Evolutionary conservation across 305 asterid genomes (phyloP), one percentile per base, ranked within the genome.

Genomic region (Solanum aculeatissimum): DNA sequence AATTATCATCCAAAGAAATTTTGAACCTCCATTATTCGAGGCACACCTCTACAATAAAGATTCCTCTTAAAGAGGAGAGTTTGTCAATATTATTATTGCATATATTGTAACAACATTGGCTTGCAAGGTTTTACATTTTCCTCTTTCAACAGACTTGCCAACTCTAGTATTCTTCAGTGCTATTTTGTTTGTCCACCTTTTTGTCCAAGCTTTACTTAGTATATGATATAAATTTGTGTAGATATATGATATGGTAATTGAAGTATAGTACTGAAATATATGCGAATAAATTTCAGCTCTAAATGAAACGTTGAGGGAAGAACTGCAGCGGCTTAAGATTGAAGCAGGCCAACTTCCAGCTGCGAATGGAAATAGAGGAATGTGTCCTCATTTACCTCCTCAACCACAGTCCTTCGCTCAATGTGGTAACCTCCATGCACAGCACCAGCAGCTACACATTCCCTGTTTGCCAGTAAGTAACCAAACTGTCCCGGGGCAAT

Each of bases 281-380:
- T 9, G 21, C 5, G 13, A 54, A 47, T 57, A 4, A 69, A 27
- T 81, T 47, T 42, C 87, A 96, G 99, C 97, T 81, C 85, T 96
- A 89, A 96, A 94, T 66, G 97, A 96, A 32, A 91, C 98, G 6
- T 74, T 96, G 90, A 92, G 92, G 89, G 92, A 92, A 72, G 99
- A 96, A 87, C 89, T 96, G 83, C 95, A 94, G 86, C 94, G 97
- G 85, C 97, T 96, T 38, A 96, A 95, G 94, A 88, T 93, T 43
- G 91, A 91, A 80, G 97, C 97, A 0, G 89, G 95, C 80, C 95
- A 93, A 83, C 84, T 87, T 65, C 93, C 89, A 47, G 47, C 87
- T 49, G 86, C 66, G 62, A 92, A 90, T 32, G 95, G 95, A 71
- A 53, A 78, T 55, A 87, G 93, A 86, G 93, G 92, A 40, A 23